Percentiles rank a stretch among this genome's conserved stretches.
Evolutionary conservation across 805 yeast genomes (phyloP).

Genomic region (Candida quercuum): DNA sequence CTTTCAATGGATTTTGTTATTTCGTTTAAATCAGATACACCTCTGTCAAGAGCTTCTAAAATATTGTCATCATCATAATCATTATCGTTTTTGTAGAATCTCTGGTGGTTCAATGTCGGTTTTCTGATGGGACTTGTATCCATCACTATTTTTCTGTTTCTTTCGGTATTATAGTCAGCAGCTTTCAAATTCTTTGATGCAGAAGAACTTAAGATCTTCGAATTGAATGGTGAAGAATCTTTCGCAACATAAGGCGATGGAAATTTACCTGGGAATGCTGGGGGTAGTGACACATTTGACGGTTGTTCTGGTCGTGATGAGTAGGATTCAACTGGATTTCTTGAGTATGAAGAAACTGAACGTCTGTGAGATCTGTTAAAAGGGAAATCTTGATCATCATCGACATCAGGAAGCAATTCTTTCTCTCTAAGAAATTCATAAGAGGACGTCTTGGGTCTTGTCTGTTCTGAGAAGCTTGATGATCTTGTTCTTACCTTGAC

Average conservation of each 20-base stretch:
- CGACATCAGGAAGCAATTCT: conserved; percentile 15
- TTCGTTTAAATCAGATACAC: not conserved
- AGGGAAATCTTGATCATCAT: conserved; percentile 4
- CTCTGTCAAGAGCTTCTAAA: not conserved
- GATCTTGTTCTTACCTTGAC: conserved; percentile 7
- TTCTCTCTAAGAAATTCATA: conserved; percentile 12
- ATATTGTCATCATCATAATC: conserved; percentile 1
- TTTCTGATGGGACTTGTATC: conserved; percentile 1
- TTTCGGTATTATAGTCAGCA: conserved; percentile 16
- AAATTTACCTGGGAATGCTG: conserved; percentile 22
- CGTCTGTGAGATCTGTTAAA: not conserved
- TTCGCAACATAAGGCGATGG: conserved; percentile 16
- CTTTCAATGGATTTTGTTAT: conserved; percentile 14
- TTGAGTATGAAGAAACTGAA: not conserved
- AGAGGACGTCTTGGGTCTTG: not conserved
- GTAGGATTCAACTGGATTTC: not conserved
- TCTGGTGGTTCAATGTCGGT: not conserved
- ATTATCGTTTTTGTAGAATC: not conserved
- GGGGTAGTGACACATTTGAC: conserved; percentile 14
- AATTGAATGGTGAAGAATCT: conserved; percentile 1
- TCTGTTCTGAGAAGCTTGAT: conserved; percentile 5
- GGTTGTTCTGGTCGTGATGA: conserved; percentile 3
- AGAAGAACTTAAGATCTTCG: conserved; percentile 12
- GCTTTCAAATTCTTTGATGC: conserved; percentile 14
- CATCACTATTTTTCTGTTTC: conserved; percentile 6